These are phyloP conservation scores for Ceratobasidium theobromae DNA, from an alignment of 1,284 basidiomycete genomes.

Conservation along the genomic window DNA sequence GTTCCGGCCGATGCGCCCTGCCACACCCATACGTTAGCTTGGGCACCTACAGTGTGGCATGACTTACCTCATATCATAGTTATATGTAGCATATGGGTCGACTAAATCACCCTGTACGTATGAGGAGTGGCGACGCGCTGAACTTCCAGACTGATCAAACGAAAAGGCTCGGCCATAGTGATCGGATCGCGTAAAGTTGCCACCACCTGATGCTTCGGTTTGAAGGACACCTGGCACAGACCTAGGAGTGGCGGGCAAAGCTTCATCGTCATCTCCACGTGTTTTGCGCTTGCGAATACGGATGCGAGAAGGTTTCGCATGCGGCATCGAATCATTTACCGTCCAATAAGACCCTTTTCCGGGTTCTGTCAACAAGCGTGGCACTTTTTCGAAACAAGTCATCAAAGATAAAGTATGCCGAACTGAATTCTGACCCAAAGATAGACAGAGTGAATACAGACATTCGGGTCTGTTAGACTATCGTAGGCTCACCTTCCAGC, in stretches of 20 bases:
- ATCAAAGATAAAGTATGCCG: constrained; percentile 92
- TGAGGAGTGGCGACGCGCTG: not conserved
- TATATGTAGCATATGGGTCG: not conserved
- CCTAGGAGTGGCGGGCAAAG: constrained; percentile 1
- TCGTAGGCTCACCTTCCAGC: constrained; percentile 72
- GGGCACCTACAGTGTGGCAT: not conserved
- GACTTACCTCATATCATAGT: not conserved
- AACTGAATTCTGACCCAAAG: constrained; percentile 74
- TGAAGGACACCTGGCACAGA: not conserved
- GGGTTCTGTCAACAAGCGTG: constrained; percentile 82
- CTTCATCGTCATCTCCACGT: not conserved
- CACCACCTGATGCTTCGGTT: not conserved
- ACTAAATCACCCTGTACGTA: not conserved
- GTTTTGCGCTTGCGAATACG: constrained; percentile 26
- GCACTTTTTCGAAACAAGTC: constrained; percentile 90
- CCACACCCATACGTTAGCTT: not conserved
- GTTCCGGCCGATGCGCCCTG: not conserved
- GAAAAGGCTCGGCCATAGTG: not conserved
- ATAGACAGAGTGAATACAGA: not conserved
- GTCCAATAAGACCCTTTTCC: constrained; percentile 88
- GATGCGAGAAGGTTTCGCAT: constrained; percentile 25
- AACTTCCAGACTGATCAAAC: not conserved
- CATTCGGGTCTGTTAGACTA: not conserved
- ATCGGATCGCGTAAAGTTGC: not conserved
- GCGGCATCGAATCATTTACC: constrained; percentile 59